Evolutionary conservation across 2,329 filamentous ascomycete genomes (phyloP), one percentile per base, ranked within the genome.

Genomic region (Phialophora chinensis): DNA sequence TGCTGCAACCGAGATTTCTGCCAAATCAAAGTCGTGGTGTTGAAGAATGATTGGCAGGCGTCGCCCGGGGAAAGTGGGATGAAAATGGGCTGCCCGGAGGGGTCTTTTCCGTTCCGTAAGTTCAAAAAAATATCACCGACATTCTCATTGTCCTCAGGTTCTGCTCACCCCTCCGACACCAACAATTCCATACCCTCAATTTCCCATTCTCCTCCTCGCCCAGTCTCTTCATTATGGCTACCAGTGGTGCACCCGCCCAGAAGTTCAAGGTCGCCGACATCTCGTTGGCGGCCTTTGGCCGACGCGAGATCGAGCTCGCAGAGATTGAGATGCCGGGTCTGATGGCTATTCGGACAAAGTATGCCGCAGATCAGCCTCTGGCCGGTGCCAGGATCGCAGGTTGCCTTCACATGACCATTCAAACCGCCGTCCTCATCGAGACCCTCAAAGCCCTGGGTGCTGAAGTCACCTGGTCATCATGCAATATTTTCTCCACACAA

Each of bases 401-500:
- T 79, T 98, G 95, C 85, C 86, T 98, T 81, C 93, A 97, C 90
- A 97, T 97, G 94, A 98, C 95, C 81, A 98, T 99, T 85, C 95
- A 99, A 87, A 99, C 95, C 73, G 95, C 95, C 76, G 95, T 99
- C 79, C 90, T 99, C 77, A 99, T 99, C 83, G 95, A 99, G 90
- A 99, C 95, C 73, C 90, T 99, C 79, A 91, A 87, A 77, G 86
- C 90, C 74, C 92, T 99, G 77, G 95, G 95, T 84, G 95, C 95
- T 77, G 95, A 98, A 88, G 91, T 98, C 76, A 99, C 95, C 79
- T 98, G 95, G 95, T 91, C 94, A 69, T 95, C 91, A 76, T 99
- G 95, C 91, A 98, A 99, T 89, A 98, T 99, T 84, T 99, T 97
- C 90, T 95, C 91, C 81, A 98, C 94, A 76, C 94, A 97, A 84